These are phyloP conservation scores for Micromonas commoda DNA, from an alignment of 139 green algal species.

Conservation along the genomic window DNA sequence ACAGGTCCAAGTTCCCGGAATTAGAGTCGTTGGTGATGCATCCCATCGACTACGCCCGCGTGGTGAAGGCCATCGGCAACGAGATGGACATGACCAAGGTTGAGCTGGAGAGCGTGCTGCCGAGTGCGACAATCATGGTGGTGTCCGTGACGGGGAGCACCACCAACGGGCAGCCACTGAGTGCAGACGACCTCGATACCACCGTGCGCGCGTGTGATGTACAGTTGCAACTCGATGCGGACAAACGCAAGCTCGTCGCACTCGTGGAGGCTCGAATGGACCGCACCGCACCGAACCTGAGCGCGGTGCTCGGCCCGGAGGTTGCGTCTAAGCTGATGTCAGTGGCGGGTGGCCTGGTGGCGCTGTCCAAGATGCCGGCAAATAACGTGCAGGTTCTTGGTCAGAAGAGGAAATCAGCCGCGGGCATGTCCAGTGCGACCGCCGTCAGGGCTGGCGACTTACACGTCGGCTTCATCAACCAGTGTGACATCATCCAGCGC, in stretches of 20 bases:
- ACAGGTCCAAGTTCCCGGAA: slow-evolving; percentile 86
- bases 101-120: slow-evolving; percentile 67
- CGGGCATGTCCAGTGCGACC: slow-evolving; percentile 60
- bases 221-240: slow-evolving; percentile 75
- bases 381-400: slow-evolving; percentile 94
- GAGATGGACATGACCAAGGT: slow-evolving; percentile 70
- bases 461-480: slow-evolving; percentile 65
- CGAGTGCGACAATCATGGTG: slow-evolving; percentile 91
- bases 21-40: slow-evolving; percentile 80
- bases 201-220: slow-evolving; percentile 62
- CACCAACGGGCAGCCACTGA: slow-evolving; percentile 69
- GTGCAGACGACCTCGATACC: slow-evolving; percentile 47
- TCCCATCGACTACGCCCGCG: slow-evolving; percentile 58
- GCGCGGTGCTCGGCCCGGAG: slow-evolving; percentile 71
- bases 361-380: slow-evolving; percentile 82
- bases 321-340: slow-evolving; percentile 89
- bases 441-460: slow-evolving; percentile 45
- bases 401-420: slow-evolving; percentile 72
- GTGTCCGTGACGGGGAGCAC: slow-evolving; percentile 92
- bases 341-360: slow-evolving; percentile 73
- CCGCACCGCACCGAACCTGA: slow-evolving; percentile 90
- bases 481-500: slow-evolving; percentile 45
- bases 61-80: slow-evolving; percentile 77
- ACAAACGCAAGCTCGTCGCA: slow-evolving; percentile 75
- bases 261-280: slow-evolving; percentile 85